Evolutionary conservation across 2,329 filamentous ascomycete genomes (phyloP), one percentile per base, ranked within the genome.

Genomic region (Colletotrichum spinosum): DNA sequence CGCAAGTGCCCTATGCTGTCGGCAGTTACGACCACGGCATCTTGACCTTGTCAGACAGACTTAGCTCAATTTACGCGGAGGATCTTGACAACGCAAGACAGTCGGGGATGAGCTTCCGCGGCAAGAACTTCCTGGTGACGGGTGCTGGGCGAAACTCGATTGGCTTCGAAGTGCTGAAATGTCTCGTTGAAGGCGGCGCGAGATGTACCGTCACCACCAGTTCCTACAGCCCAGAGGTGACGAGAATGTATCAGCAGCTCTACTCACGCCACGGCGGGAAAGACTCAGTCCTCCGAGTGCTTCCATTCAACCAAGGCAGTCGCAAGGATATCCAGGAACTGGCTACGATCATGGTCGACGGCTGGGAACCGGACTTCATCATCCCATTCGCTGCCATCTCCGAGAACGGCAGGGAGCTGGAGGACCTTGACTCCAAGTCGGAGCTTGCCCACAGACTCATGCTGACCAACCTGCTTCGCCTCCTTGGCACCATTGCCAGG

Each of bases 371-470:
- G 39, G 96, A 99, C 80, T 97, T 90, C 76, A 90, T 99, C 68
- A 88, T 99, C 69, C 96, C 96, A 8, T 99, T 99, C 77, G 96
- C 96, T 68, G 96, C 96, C 72, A 98, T 98, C 70, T 93, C 96
- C 0, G 96, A 98, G 82, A 97, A 97, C 71, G 96, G 96, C 57
- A 94, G 96, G 68, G 94, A 98, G 78, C 97, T 99, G 68, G 96
- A 98, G 75, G 90, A 85, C 76, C 93, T 99, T 69, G 96, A 99
- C 79, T 97, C 94, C 68, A 97, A 95, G 81, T 98, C 96, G 11
- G 96, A 99, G 82, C 89, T 99, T 68, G 96, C 96, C 70, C 96
- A 98, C 79, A 93, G 96, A 69, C 97, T 99, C 82, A 98, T 99
- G 95, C 84, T 99, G 76, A 98, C 95, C 74, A 99, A 99, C 79